Evolutionary conservation across 352 stramenopile genomes (phyloP).

Genomic region (Globisporangium sylvaticum): DNA sequence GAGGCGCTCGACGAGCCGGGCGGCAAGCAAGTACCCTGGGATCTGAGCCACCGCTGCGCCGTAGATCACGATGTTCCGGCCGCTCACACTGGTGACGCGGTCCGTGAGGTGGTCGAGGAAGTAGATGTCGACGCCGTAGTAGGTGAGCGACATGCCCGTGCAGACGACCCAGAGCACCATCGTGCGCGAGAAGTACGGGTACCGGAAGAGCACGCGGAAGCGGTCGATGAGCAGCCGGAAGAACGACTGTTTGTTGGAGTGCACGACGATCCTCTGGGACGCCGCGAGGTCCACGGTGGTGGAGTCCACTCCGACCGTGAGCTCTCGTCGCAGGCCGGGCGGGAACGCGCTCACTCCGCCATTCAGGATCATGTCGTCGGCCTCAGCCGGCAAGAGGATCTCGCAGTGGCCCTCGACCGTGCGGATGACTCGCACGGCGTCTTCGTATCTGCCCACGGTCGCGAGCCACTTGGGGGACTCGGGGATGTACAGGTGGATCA

Average conservation of each 20-base stretch:
- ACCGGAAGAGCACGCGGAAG: constrained; percentile 18
- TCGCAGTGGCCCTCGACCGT: constrained; percentile 6
- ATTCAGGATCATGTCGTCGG: constrained; percentile 2
- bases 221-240: constrained; percentile 10
- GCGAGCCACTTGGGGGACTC: constrained; percentile 13
- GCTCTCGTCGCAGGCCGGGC: not conserved
- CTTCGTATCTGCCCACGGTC: constrained; percentile 9
- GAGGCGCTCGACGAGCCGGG: not conserved
- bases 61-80: constrained; percentile 12
- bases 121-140: constrained; percentile 24
- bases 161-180: constrained; percentile 24
- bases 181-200: constrained; percentile 20
- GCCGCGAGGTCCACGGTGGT: not conserved
- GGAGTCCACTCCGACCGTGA: not conserved
- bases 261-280: constrained; percentile 9
- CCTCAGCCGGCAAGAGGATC: constrained; percentile 1
- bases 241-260: constrained; percentile 5
- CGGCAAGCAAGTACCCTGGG: not conserved
- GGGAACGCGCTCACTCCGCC: not conserved
- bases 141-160: constrained; percentile 21
- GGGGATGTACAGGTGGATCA: constrained; percentile 6
- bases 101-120: constrained; percentile 12
- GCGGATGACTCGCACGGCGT: constrained; percentile 8
- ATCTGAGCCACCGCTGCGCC: constrained; percentile 17
- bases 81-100: not conserved